Conservation (phyloP, 495 filamentous ascomycete genomes). For the Xylaria castorea region DNA sequence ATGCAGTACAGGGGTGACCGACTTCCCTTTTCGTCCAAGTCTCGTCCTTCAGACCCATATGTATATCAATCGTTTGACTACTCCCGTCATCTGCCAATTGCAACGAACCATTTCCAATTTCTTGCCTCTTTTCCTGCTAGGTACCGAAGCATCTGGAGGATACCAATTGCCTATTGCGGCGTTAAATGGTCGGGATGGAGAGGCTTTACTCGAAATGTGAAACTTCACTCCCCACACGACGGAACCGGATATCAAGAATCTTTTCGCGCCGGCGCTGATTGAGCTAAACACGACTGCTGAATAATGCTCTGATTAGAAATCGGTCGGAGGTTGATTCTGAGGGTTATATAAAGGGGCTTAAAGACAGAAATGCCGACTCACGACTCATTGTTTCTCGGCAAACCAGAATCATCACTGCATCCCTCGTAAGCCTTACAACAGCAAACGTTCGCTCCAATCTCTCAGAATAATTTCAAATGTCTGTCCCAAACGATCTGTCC, state of each 20-base stretch:
- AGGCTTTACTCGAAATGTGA: slow-evolving; percentile 19
- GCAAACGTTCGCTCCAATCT: slow-evolving; percentile 13
- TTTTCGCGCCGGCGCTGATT: neutral
- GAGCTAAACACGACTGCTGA: neutral
- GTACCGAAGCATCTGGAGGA: slow-evolving; percentile 22
- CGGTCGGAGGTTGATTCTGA: neutral
- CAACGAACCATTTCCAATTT: slow-evolving; percentile 1
- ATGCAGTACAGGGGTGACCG: slow-evolving; percentile 27
- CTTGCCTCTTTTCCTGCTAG: slow-evolving; percentile 6
- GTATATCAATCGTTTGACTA: slow-evolving; percentile 18
- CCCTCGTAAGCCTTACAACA: slow-evolving; percentile 21
- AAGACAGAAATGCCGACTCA: slow-evolving; percentile 26
- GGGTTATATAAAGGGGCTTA: slow-evolving; percentile 20
- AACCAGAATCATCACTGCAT: slow-evolving; percentile 16
- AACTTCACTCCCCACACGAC: slow-evolving; percentile 4
- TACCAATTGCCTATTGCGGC: slow-evolving; percentile 20
- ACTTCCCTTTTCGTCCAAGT: slow-evolving; percentile 30
- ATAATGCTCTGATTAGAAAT: slow-evolving; percentile 1
- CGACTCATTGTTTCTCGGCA: slow-evolving; percentile 20
- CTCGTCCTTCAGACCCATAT: slow-evolving; percentile 15
- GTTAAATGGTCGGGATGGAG: slow-evolving; percentile 16
- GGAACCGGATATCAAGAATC: neutral
- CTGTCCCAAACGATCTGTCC: slow-evolving; percentile 35
- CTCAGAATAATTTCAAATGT: slow-evolving; percentile 4
- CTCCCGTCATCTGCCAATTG: neutral